A percentile compares a stretch with the other conserved stretches of the same genome.
phyloP scores from a whole-genome alignment of 148 eudicot species.

The Nepenthes mirabilis region DNA sequence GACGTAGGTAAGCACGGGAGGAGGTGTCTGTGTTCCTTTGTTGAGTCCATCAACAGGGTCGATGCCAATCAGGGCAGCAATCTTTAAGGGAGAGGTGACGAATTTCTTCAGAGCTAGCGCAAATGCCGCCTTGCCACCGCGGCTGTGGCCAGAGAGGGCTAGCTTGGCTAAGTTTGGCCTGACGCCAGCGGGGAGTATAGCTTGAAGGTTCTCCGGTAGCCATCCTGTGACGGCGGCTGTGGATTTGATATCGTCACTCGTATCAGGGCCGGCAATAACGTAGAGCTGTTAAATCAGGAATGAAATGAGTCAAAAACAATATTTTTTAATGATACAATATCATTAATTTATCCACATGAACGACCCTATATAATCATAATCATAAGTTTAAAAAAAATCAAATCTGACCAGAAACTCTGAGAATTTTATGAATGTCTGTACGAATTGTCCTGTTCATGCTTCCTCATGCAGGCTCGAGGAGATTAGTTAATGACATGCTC shows the following conservation, averaged over 20 bases:
- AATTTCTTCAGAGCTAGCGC: slow-evolving; percentile 30
- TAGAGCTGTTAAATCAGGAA: slow-evolving; percentile 25
- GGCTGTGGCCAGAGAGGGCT: slow-evolving; percentile 66
- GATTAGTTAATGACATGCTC: no score
- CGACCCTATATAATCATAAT: no score
- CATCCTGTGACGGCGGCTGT: slow-evolving; percentile 47
- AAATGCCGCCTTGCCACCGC: slow-evolving; percentile 78
- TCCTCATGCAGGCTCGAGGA: no score
- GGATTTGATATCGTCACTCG: slow-evolving; percentile 42
- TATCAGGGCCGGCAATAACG: slow-evolving; percentile 47
- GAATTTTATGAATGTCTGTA: no score
- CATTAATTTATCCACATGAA: no score
- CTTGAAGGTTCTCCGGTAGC: slow-evolving; percentile 35
- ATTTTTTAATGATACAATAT: no score
- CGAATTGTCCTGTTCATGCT: no score
- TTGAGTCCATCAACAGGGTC: slow-evolving; percentile 84
- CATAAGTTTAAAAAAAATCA: no score
- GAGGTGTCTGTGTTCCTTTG: slow-evolving; percentile 56
- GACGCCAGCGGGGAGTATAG: slow-evolving; percentile 36
- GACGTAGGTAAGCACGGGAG: slow-evolving; percentile 42
- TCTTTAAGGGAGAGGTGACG: slow-evolving; percentile 18
- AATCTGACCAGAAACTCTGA: no score
- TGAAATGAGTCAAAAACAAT: no score
- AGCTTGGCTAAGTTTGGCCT: slow-evolving; percentile 31
- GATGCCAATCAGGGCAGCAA: slow-evolving; percentile 58